Percentiles rank a stretch among this genome's conserved stretches.
phyloP scores from a whole-genome alignment of 1,139 yeast genomes.

The Debaryomyces sp. region DNA sequence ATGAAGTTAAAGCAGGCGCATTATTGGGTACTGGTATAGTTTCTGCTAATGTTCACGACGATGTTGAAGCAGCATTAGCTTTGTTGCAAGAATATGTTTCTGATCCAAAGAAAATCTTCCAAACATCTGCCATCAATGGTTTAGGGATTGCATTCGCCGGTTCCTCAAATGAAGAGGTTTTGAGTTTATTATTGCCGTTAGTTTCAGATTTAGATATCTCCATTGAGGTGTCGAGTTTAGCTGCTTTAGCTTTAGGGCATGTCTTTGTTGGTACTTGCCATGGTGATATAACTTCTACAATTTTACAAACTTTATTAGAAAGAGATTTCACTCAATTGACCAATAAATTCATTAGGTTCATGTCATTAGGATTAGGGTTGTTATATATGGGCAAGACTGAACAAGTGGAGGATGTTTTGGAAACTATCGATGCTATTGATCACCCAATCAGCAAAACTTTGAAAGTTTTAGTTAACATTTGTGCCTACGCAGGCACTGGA shows the following conservation, averaged over 20 bases:
- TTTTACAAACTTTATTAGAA: slow-evolving; percentile 87
- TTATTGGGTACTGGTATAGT: slow-evolving; percentile 92
- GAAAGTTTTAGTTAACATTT: slow-evolving; percentile 86
- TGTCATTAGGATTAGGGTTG: slow-evolving; percentile 91
- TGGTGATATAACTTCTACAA: slow-evolving; percentile 90
- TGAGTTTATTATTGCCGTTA: slow-evolving; percentile 75
- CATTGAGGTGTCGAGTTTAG: slow-evolving; percentile 79
- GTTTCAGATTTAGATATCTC: slow-evolving; percentile 78
- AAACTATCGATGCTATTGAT: slow-evolving; percentile 92
- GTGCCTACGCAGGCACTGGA: slow-evolving; percentile 98
- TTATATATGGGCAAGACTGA: slow-evolving; percentile 94
- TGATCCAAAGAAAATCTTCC: slow-evolving; percentile 54
- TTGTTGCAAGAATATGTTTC: slow-evolving; percentile 78
- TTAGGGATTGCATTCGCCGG: slow-evolving; percentile 96
- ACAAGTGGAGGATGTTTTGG: slow-evolving; percentile 92
- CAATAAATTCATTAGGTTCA: slow-evolving; percentile 84
- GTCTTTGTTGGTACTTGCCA: slow-evolving; percentile 95
- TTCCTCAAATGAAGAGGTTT: slow-evolving; percentile 81
- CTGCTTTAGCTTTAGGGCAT: slow-evolving; percentile 92
- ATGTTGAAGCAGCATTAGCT: slow-evolving; percentile 89
- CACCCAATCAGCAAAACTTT: slow-evolving; percentile 91
- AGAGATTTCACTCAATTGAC: slow-evolving; percentile 77
- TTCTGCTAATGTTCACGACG: slow-evolving; percentile 95
- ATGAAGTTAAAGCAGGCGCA: slow-evolving; percentile 94
- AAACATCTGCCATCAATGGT: slow-evolving; percentile 85